Evolutionary conservation across 2,329 filamentous ascomycete genomes (phyloP).

Genomic region (Fusarium scirpi): DNA sequence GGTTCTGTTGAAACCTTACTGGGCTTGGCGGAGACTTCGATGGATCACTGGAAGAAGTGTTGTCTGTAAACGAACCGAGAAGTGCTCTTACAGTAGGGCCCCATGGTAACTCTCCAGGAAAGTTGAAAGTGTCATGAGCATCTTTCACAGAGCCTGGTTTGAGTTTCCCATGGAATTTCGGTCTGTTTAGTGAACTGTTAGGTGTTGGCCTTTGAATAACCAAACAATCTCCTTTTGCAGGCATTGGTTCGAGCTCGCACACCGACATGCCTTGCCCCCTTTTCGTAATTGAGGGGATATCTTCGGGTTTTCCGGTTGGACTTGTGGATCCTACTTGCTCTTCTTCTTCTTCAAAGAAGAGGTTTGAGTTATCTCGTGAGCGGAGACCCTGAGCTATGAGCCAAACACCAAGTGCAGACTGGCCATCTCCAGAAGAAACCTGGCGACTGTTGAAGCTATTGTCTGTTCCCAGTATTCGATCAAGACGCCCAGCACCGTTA

Average conservation of each 20-base stretch:
- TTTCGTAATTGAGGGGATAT: neutral
- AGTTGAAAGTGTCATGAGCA: neutral
- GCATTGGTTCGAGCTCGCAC: neutral
- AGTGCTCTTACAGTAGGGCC: slow-evolving; percentile 27
- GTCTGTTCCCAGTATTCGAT: slow-evolving; percentile 39
- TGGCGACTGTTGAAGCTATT: slow-evolving; percentile 49
- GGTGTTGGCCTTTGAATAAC: neutral
- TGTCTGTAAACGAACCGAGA: slow-evolving; percentile 37
- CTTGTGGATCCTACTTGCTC: neutral
- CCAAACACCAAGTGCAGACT: slow-evolving; percentile 54
- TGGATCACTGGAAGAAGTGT: slow-evolving; percentile 51
- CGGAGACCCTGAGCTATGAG: slow-evolving; percentile 52
- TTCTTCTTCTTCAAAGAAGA: slow-evolving; percentile 13
- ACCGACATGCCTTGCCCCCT: neutral
- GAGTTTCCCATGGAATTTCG: neutral
- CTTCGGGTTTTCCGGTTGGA: neutral
- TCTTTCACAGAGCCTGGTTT: neutral
- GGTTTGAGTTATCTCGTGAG: slow-evolving; percentile 45
- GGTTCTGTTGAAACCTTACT: slow-evolving; percentile 42
- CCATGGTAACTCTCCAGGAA: slow-evolving; percentile 12
- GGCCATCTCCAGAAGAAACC: slow-evolving; percentile 50
- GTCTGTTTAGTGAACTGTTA: neutral
- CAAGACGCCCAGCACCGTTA: slow-evolving; percentile 33
- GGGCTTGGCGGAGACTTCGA: slow-evolving; percentile 53
- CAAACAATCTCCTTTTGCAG: neutral